These are phyloP conservation scores for Saccharomyces pastorianus DNA, from an alignment of 1,139 yeast species.

Conservation along the genomic window DNA sequence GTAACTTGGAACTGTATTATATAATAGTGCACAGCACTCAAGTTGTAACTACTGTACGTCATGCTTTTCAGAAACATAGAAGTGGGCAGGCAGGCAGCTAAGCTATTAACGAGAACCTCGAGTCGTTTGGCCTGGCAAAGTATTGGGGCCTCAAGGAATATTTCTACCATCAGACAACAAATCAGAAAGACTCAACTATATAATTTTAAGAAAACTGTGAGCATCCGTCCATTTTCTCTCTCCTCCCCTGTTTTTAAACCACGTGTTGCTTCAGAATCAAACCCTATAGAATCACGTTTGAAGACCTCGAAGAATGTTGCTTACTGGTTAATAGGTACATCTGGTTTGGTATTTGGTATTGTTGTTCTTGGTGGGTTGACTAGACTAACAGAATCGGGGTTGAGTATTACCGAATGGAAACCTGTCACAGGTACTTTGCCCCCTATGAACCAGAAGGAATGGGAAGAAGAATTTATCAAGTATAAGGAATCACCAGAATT, in stretches of 20 bases:
- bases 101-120: not conserved
- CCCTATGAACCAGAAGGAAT: constrained; percentile 68
- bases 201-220: not conserved
- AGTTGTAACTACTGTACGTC: not conserved
- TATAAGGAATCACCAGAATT: constrained; percentile 88
- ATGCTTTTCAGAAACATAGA: not conserved
- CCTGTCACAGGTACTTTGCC: constrained; percentile 95
- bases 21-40: not conserved
- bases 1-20: not conserved
- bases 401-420: constrained; percentile 96
- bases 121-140: not conserved
- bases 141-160: constrained; percentile 1
- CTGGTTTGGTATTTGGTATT: constrained; percentile 86
- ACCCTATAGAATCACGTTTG: not conserved
- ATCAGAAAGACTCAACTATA: not conserved
- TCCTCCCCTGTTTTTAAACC: constrained; percentile 3
- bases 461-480: constrained; percentile 77
- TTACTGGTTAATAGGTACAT: constrained; percentile 84
- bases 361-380: constrained; percentile 96
- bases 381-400: constrained; percentile 88
- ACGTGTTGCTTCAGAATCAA: not conserved
- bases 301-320: constrained; percentile 44
- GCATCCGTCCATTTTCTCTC: constrained; percentile 3
- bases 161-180: not conserved
- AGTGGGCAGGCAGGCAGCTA: not conserved